phyloP scores from a whole-genome alignment of 1,284 basidiomycete genomes.

The Sparassis latifolia region DNA sequence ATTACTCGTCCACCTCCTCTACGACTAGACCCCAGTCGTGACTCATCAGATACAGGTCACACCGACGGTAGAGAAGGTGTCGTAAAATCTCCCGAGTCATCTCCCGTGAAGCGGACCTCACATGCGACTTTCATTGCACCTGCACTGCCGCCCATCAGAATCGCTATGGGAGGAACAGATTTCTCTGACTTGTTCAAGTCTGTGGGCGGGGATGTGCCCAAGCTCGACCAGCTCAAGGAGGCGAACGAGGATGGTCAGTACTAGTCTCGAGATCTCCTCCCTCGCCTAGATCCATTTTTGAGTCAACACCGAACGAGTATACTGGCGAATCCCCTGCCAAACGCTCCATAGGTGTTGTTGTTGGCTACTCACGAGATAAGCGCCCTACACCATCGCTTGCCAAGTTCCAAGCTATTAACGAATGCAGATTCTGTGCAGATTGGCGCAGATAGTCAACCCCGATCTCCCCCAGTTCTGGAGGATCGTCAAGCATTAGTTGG shows the following conservation, averaged over 20 bases:
- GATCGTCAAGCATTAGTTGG: too few relatives aligned
- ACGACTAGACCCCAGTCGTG: conserved; percentile 16
- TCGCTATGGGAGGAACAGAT: conserved; percentile 75
- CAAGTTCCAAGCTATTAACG: too few relatives aligned
- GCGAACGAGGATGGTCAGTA: conserved; percentile 26
- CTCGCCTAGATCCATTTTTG: conserved; percentile 4
- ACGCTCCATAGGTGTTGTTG: too few relatives aligned
- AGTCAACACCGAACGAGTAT: conserved; percentile 21
- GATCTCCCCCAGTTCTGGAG: too few relatives aligned
- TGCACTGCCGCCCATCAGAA: conserved; percentile 74
- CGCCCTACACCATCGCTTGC: too few relatives aligned
- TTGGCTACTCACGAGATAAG: too few relatives aligned
- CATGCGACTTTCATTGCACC: conserved; percentile 73
- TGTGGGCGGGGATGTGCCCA: conserved; percentile 36
- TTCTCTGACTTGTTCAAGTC: conserved; percentile 66
- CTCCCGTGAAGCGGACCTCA: conserved; percentile 55
- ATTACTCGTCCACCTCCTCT: conserved; percentile 13
- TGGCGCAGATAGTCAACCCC: too few relatives aligned
- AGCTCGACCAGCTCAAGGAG: conserved; percentile 32
- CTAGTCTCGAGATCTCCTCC: conserved; percentile 19
- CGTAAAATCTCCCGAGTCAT: conserved; percentile 38
- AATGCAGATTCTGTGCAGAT: too few relatives aligned
- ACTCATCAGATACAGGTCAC: conserved; percentile 22
- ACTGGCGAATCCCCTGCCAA: too few relatives aligned
- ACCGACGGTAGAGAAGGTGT: conserved; percentile 36